Evolutionary conservation across 371 early-diverging fungal genomes (phyloP).

Genomic region (Capillidium heterosporum): DNA sequence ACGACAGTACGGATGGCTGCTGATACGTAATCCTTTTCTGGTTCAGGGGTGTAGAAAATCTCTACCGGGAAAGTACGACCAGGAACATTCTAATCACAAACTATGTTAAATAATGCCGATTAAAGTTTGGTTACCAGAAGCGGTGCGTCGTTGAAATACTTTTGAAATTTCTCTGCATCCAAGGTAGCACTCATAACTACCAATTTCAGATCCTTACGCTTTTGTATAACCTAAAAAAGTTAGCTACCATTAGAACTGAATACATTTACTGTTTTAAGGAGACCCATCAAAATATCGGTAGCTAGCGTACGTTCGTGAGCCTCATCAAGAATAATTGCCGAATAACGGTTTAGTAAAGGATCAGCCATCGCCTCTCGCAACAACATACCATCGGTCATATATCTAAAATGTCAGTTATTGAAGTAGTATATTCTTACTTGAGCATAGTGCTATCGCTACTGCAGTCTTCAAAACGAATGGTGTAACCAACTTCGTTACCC

Average conservation of each 20-base stretch:
- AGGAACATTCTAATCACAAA: conserved; percentile 55
- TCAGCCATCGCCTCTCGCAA: conserved; percentile 94
- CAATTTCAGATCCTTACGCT: conserved; percentile 65
- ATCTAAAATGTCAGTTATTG: conserved; percentile 9
- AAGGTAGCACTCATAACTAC: conserved; percentile 96
- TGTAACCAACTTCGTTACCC: conserved; percentile 90
- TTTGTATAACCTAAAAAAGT: conserved; percentile 16
- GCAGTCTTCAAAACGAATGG: conserved; percentile 92
- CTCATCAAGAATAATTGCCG: conserved; percentile 91
- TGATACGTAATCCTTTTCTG: conserved; percentile 82
- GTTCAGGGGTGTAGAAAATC: conserved; percentile 59
- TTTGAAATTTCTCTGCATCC: conserved; percentile 81
- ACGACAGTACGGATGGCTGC: conserved; percentile 72
- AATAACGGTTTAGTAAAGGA: conserved; percentile 62
- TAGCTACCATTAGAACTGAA: neutral
- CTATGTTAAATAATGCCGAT: neutral
- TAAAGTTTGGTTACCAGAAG: conserved; percentile 14
- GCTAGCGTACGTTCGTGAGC: conserved; percentile 95
- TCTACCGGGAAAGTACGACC: conserved; percentile 85
- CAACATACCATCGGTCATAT: conserved; percentile 98
- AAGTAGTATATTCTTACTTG: conserved; percentile 30
- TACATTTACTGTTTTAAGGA: conserved; percentile 53
- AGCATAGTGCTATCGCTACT: conserved; percentile 65
- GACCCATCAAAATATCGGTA: conserved; percentile 94
- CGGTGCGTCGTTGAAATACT: conserved; percentile 54